phyloP scores from a whole-genome alignment of 257 asterid genomes.

The Nicotiana benthamiana region DNA sequence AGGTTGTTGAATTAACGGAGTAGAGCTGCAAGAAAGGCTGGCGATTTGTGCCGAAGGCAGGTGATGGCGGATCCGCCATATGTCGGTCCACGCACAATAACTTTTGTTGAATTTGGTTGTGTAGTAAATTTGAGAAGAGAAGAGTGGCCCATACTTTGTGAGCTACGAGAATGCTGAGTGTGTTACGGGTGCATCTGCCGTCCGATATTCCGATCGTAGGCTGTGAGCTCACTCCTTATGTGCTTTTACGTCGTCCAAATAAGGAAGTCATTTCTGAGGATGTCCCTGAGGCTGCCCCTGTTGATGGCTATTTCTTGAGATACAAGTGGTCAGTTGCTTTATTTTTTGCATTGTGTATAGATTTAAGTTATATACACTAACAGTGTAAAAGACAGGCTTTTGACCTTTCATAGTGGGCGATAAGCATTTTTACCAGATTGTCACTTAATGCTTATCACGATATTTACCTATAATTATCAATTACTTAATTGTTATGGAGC shows the following conservation, averaged over 20 bases:
- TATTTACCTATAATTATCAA: too few relatives aligned
- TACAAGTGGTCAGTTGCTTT: constrained; percentile 37
- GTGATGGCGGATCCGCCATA: constrained; percentile 74
- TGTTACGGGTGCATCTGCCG: constrained; percentile 74
- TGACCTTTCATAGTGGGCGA: too few relatives aligned
- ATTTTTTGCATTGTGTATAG: background rate
- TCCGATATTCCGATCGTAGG: constrained; percentile 96
- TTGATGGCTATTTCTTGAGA: constrained; percentile 33
- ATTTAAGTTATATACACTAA: too few relatives aligned
- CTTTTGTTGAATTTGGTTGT: background rate
- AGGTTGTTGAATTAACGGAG: background rate
- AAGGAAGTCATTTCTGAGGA: constrained; percentile 41
- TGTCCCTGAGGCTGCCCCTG: constrained; percentile 45
- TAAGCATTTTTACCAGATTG: too few relatives aligned
- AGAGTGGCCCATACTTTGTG: constrained; percentile 4
- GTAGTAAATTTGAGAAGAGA: constrained; percentile 15
- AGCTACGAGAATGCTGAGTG: constrained; percentile 50
- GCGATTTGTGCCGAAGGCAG: constrained; percentile 32
- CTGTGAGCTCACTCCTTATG: constrained; percentile 87
- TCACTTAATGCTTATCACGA: too few relatives aligned
- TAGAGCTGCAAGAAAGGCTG: constrained; percentile 31
- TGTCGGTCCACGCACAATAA: constrained; percentile 27
- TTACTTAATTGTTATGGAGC: too few relatives aligned
- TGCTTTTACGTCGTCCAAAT: constrained; percentile 49
- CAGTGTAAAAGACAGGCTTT: too few relatives aligned